Evolutionary conservation across 129 eudicot species (phyloP).

Genomic region (Helianthus tuberosus): DNA sequence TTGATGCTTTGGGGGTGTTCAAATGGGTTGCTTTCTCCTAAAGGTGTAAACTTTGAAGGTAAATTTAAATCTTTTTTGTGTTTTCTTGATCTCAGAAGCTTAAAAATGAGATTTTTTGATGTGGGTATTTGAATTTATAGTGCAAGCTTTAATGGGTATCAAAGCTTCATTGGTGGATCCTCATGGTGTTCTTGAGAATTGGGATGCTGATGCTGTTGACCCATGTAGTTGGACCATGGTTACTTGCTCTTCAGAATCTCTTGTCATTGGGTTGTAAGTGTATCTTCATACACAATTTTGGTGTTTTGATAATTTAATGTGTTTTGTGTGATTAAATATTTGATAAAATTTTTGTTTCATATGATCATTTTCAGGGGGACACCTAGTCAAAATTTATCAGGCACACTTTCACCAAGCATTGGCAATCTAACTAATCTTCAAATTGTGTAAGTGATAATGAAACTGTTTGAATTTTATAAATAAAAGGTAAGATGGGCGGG

Average conservation of each 20-base stretch:
- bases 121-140: slow-evolving; percentile 38
- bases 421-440: slow-evolving; percentile 91
- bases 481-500: slow-evolving; percentile 2
- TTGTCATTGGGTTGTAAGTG: slow-evolving; percentile 89
- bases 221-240: slow-evolving; percentile 99
- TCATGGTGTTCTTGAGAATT: slow-evolving; percentile 88
- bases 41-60: slow-evolving; percentile 99
- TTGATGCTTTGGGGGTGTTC: slow-evolving; percentile 46
- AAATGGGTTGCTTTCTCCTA: slow-evolving; percentile 76
- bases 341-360: slow-evolving; percentile 9
- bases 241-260: slow-evolving; percentile 74
- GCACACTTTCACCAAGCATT: slow-evolving; percentile 82
- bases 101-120: slow-evolving; percentile 27
- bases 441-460: slow-evolving; percentile 56
- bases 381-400: slow-evolving; percentile 86
- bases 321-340: slow-evolving; percentile 8
- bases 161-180: slow-evolving; percentile 79
- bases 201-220: slow-evolving; percentile 96
- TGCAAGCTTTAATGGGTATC: slow-evolving; percentile 93
- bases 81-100: slow-evolving; percentile 24
- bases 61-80: slow-evolving; percentile 24
- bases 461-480: neutral
- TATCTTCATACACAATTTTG: slow-evolving; percentile 11
- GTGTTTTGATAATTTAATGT: slow-evolving; percentile 23
- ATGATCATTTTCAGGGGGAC: slow-evolving; percentile 62